Base-by-base conservation (phyloP, 1,284 basidiomycete species). In the Fistulina hepatica region DNA sequence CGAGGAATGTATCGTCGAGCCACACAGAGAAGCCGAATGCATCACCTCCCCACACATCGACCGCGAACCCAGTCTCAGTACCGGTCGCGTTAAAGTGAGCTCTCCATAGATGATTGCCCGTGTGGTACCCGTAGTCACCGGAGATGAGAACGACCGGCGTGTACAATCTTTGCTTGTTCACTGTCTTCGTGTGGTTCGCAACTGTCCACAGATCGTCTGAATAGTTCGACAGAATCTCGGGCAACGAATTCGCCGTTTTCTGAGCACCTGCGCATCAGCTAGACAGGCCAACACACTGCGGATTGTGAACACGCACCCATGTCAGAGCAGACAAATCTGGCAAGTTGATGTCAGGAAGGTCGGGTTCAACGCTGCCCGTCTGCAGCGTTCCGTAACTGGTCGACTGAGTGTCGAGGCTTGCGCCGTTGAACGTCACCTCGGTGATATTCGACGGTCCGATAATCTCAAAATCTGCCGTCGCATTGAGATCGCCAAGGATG, bases 21-120 rank as follows among this genome's bases (percentile, higher is more conserved):
- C 69, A 74, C 8, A 65, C 57, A 3, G 65, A 67, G 44, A 63
- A 71, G 0, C 55, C 69, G 36, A 68, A 72, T 1, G 65, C 69
- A 3, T 45, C 30, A 5, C 71, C 71, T 34, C 72, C 71, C 44
- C 59, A 57, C 4, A 73, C 46, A 21, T 61, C 50, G 17, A 60
- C 43, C 6, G 37, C 54, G 41, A 74, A 59, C 1, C 60, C 67
- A 2, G 55, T 60, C 47, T 66, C 61, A 11, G 48, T 36, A 3
- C 67, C 64, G 0, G 58, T 61, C 3, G 65, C 58, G 27, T 45
- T 59, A 50, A 74, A 72, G 31, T 65, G 63, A 6, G 60, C 71
- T 2, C 69, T 60, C 68, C 70, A 75, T 16, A 73, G 45, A 34
- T 73, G 65, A 45, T 68, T 69, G n/a, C 71, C 71, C 2, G 62